Evolutionary conservation across 192 early-diverging fungal species (phyloP).

Genomic region (Coemansia nantahalensis): DNA sequence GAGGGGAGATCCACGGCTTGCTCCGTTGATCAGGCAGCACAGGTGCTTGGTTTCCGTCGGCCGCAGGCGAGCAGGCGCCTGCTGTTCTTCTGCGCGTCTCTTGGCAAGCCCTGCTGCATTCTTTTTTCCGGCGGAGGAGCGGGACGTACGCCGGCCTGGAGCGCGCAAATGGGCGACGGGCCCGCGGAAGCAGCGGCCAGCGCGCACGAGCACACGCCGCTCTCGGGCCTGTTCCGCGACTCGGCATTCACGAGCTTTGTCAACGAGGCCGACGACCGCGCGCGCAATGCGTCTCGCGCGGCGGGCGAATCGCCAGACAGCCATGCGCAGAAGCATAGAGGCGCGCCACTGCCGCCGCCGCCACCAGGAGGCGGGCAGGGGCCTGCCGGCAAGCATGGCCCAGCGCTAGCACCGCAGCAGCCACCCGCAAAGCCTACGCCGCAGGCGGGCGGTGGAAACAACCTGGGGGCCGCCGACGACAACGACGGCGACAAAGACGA

Average conservation of each 20-base stretch:
- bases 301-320: neutral
- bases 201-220: slow-evolving; percentile 10
- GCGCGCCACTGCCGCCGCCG: too few relatives aligned
- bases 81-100: neutral
- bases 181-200: slow-evolving; percentile 9
- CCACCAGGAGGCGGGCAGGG: too few relatives aligned
- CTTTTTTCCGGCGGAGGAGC: too few relatives aligned
- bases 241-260: slow-evolving; percentile 21
- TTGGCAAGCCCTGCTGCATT: too few relatives aligned
- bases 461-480: slow-evolving; percentile 7
- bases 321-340: slow-evolving; percentile 1
- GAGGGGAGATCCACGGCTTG: too few relatives aligned
- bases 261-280: slow-evolving; percentile 17
- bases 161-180: slow-evolving; percentile 30
- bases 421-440: neutral
- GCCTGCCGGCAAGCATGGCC: too few relatives aligned
- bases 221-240: slow-evolving; percentile 33
- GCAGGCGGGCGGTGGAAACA: slow-evolving; percentile 1
- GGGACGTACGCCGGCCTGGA: too few relatives aligned
- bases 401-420: neutral
- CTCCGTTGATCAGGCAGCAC: too few relatives aligned
- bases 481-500: slow-evolving; percentile 11
- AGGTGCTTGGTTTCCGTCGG: too few relatives aligned
- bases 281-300: slow-evolving; percentile 1
- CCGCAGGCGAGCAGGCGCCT: slow-evolving; percentile 15